Percentiles rank a stretch among this genome's conserved stretches.
phyloP scores from a whole-genome alignment of 805 yeast genomes.

The Schwanniomyces pseudopolymorphus region DNA sequence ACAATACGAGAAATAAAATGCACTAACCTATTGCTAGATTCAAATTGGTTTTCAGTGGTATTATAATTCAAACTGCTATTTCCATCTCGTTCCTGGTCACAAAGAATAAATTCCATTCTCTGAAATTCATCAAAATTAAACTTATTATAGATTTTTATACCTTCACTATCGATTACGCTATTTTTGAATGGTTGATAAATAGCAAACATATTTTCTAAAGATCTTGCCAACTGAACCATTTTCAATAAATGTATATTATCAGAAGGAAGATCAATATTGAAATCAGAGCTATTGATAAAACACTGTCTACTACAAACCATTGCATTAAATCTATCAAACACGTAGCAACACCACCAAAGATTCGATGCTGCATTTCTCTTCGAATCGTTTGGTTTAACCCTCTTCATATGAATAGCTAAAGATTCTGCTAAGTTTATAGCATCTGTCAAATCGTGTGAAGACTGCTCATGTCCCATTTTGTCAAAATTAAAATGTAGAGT shows the following conservation, averaged over 20 bases:
- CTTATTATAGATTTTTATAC: constrained; percentile 13
- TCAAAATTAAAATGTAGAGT: constrained; percentile 24
- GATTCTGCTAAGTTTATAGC: constrained; percentile 27
- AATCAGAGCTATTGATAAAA: constrained; percentile 30
- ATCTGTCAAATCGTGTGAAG: constrained; percentile 28
- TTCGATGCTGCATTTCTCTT: constrained; percentile 18
- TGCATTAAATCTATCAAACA: constrained; percentile 33
- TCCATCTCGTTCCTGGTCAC: constrained; percentile 18
- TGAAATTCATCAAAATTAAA: constrained; percentile 27
- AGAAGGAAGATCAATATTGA: constrained; percentile 31
- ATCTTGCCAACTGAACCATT: constrained; percentile 25
- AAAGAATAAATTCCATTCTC: constrained; percentile 23
- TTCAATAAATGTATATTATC: constrained; percentile 21
- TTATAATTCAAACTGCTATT: constrained; percentile 13
- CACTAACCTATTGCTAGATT: constrained; percentile 2
- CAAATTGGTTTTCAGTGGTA: constrained; percentile 3
- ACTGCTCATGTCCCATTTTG: constrained; percentile 27
- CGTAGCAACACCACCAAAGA: constrained; percentile 35
- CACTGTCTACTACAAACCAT: constrained; percentile 24
- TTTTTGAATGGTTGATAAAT: constrained; percentile 23
- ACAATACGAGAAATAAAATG: constrained; percentile 27
- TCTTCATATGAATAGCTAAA: constrained; percentile 27
- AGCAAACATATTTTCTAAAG: constrained; percentile 21
- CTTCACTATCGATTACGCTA: constrained; percentile 10
- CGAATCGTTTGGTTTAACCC: constrained; percentile 7